Evolutionary conservation across 2,329 filamentous ascomycete species (phyloP).

Genomic region (Fusarium pininemorale): DNA sequence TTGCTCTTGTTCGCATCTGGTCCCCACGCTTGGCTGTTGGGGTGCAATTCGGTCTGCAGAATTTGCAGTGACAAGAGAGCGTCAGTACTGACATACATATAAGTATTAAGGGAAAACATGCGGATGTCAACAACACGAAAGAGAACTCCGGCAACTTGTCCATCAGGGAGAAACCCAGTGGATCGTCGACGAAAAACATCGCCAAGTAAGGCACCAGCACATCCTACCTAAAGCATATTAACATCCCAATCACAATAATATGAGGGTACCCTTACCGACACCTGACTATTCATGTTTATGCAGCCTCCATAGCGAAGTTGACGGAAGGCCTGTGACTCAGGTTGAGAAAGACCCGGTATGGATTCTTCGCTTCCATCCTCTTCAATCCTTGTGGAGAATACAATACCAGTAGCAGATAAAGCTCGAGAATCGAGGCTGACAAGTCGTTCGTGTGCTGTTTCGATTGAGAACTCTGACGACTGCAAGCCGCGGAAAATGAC

Average conservation of each 20-base stretch:
- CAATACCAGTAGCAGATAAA: slow-evolving; percentile 16
- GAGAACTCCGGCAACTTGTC: slow-evolving; percentile 56
- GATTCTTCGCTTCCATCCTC: slow-evolving; percentile 26
- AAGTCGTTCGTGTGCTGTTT: slow-evolving; percentile 73
- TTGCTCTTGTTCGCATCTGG: slow-evolving; percentile 55
- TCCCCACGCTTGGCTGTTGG: slow-evolving; percentile 80
- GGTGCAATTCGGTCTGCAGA: slow-evolving; percentile 82
- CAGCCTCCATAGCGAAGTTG: slow-evolving; percentile 74
- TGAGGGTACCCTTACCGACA: slow-evolving; percentile 62
- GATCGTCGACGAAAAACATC: slow-evolving; percentile 73
- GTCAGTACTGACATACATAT: slow-evolving; percentile 84
- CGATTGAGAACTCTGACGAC: slow-evolving; percentile 76
- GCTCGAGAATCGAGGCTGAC: slow-evolving; percentile 50
- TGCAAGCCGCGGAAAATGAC: slow-evolving; percentile 71
- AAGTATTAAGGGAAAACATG: slow-evolving; percentile 74
- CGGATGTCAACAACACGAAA: slow-evolving; percentile 72
- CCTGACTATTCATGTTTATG: slow-evolving; percentile 76
- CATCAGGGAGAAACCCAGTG: slow-evolving; percentile 69
- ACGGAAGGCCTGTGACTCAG: slow-evolving; percentile 65
- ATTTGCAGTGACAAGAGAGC: slow-evolving; percentile 87
- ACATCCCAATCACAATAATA: neutral
- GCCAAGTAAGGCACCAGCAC: slow-evolving; percentile 85
- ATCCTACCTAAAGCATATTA: slow-evolving; percentile 69
- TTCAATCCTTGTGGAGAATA: slow-evolving; percentile 31
- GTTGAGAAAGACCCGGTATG: slow-evolving; percentile 50